These are phyloP conservation scores for Fusarium scirpi DNA, from an alignment of 2,329 filamentous ascomycete species.

Conservation along the genomic window DNA sequence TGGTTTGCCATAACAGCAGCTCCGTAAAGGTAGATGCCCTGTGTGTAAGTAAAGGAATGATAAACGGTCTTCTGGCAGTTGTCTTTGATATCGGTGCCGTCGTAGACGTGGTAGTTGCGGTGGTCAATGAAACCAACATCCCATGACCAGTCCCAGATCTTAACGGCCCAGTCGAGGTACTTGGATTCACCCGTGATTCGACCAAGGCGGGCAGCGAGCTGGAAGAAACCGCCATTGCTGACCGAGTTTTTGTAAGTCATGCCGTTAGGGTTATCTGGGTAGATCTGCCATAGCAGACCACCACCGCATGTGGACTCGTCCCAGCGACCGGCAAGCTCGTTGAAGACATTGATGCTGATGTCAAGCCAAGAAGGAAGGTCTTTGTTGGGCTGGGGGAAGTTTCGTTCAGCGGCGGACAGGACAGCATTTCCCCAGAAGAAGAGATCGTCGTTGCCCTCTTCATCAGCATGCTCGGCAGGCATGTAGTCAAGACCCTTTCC, in stretches of 20 bases:
- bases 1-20: constrained; percentile 73
- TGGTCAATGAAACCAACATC: constrained; percentile 68
- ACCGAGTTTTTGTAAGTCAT: constrained; percentile 87
- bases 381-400: constrained; percentile 71
- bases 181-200: constrained; percentile 75
- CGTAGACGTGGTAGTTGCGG: constrained; percentile 66
- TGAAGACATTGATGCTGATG: constrained; percentile 78
- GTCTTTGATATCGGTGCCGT: constrained; percentile 67
- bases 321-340: constrained; percentile 77
- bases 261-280: constrained; percentile 76
- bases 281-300: constrained; percentile 86
- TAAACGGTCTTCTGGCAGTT: constrained; percentile 67
- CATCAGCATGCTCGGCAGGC: constrained; percentile 64
- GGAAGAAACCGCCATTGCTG: constrained; percentile 85
- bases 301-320: constrained; percentile 74
- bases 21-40: constrained; percentile 74
- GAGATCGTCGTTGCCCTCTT: constrained; percentile 80
- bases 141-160: constrained; percentile 74
- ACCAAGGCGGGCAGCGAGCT: constrained; percentile 80
- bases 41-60: constrained; percentile 73
- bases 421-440: constrained; percentile 78
- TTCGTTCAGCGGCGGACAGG: constrained; percentile 75
- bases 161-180: constrained; percentile 74
- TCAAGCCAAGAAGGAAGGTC: constrained; percentile 72
- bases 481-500: constrained; percentile 71